Conservation (phyloP, 495 filamentous ascomycete genomes). For the Podospora pseudocomata region DNA sequence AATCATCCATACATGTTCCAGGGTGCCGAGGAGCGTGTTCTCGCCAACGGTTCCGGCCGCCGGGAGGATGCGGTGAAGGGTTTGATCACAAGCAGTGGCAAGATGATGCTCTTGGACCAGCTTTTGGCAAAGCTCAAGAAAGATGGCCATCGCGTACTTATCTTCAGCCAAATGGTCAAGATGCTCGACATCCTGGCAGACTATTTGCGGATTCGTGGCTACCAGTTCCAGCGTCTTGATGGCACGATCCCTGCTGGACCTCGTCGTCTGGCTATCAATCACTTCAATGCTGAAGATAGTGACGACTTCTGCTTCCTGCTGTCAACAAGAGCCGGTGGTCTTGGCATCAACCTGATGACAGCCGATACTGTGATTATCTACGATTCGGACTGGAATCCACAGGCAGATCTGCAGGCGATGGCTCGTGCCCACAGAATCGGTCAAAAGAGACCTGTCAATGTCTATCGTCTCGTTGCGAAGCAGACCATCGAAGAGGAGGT, state of each 20-base stretch:
- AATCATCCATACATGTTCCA: conserved; percentile 98
- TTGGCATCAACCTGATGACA: conserved; percentile 98
- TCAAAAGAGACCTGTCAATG: conserved; percentile 89
- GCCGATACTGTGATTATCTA: conserved; percentile 97
- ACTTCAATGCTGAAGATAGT: conserved; percentile 93
- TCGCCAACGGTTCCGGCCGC: conserved; percentile 62
- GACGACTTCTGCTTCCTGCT: conserved; percentile 94
- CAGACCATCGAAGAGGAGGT: conserved; percentile 98
- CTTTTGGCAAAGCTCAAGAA: conserved; percentile 84
- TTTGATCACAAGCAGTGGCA: conserved; percentile 92
- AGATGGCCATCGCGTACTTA: conserved; percentile 91
- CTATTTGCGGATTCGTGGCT: conserved; percentile 83
- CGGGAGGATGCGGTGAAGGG: conserved; percentile 86
- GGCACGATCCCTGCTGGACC: conserved; percentile 85
- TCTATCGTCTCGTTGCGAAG: conserved; percentile 93
- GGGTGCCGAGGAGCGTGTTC: conserved; percentile 81
- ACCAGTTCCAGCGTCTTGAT: conserved; percentile 89
- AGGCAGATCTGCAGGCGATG: conserved; percentile 98
- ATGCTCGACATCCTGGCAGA: conserved; percentile 95
- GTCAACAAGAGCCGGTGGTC: conserved; percentile 90
- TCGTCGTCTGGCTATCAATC: conserved; percentile 88
- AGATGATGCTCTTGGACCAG: conserved; percentile 97
- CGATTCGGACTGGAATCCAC: conserved; percentile 99
- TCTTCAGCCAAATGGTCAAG: conserved; percentile 99
- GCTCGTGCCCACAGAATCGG: conserved; percentile 96